phyloP scores from a whole-genome alignment of 1,284 basidiomycete genomes.

The Cutaneotrichosporon sp. region DNA sequence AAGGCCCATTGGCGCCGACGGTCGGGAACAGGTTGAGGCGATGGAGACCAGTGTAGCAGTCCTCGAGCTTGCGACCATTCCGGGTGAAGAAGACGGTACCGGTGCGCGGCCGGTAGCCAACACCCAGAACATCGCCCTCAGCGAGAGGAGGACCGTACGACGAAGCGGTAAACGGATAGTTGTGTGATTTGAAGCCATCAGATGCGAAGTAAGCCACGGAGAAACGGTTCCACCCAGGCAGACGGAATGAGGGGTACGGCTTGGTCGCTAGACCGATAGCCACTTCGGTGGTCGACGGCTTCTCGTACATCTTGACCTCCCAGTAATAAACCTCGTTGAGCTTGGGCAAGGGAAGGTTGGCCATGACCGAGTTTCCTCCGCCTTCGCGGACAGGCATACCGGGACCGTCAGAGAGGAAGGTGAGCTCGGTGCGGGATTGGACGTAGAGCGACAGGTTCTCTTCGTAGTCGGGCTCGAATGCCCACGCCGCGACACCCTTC shows the following conservation, averaged over 20 bases:
- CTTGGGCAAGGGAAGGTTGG: constrained; percentile 88
- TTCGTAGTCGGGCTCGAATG: constrained; percentile 94
- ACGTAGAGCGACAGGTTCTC: constrained; percentile 83
- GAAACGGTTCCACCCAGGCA: constrained; percentile 80
- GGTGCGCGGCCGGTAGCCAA: constrained; percentile 86
- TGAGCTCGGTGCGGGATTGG: constrained; percentile 88
- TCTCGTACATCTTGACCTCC: constrained; percentile 97
- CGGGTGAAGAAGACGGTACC: constrained; percentile 97
- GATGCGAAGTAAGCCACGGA: constrained; percentile 92
- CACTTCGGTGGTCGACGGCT: constrained; percentile 74
- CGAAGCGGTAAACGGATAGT: constrained; percentile 87
- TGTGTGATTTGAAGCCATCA: constrained; percentile 94
- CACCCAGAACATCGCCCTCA: constrained; percentile 89
- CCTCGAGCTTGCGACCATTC: constrained; percentile 90
- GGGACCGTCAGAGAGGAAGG: constrained; percentile 88
- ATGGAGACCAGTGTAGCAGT: constrained; percentile 82
- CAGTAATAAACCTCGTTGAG: constrained; percentile 97
- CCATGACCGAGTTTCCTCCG: constrained; percentile 81
- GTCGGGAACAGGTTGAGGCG: constrained; percentile 91
- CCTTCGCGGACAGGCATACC: constrained; percentile 56
- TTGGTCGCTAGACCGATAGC: constrained; percentile 89
- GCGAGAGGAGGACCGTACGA: constrained; percentile 80
- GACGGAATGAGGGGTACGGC: constrained; percentile 85
- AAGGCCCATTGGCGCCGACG: constrained; percentile 87
- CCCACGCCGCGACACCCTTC: constrained; percentile 96